These are phyloP conservation scores for Funneliformis caledonium DNA, from an alignment of 371 early-diverging fungal species.

Conservation along the genomic window DNA sequence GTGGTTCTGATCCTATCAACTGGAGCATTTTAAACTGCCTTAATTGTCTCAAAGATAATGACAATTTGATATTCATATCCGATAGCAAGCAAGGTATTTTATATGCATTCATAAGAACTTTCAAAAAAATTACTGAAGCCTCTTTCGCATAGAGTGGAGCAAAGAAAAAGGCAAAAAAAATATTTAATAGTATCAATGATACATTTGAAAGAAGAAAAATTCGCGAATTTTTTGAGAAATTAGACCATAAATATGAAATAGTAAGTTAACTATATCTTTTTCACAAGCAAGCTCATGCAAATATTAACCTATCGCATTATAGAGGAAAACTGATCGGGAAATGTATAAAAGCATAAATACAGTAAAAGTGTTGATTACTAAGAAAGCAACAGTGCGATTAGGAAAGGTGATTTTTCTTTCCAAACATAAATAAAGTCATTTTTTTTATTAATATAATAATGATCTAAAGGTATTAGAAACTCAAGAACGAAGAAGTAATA, in stretches of 20 bases:
- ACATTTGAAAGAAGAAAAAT: constrained; percentile 38
- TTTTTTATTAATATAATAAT: too few relatives aligned
- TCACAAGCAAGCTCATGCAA: not conserved
- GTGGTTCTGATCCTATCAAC: constrained; percentile 1
- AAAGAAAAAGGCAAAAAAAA: constrained; percentile 10
- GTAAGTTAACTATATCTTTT: constrained; percentile 9
- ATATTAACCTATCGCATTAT: constrained; percentile 4
- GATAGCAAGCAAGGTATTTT: constrained; percentile 36
- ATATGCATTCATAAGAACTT: constrained; percentile 17
- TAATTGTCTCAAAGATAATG: constrained; percentile 6
- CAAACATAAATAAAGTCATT: too few relatives aligned
- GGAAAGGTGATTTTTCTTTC: constrained; percentile 14
- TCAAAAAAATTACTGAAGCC: constrained; percentile 16
- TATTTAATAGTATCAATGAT: constrained; percentile 23
- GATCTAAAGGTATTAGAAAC: too few relatives aligned
- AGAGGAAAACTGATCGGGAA: constrained; percentile 12
- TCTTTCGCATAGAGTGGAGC: too few relatives aligned
- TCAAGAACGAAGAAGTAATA: too few relatives aligned
- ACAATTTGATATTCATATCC: constrained; percentile 22
- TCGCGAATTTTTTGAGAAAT: constrained; percentile 34
- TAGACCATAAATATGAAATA: constrained; percentile 23
- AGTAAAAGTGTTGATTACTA: constrained; percentile 9
- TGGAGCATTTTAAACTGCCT: constrained; percentile 37
- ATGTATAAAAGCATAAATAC: constrained; percentile 8
- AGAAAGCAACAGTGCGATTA: constrained; percentile 23